Base-by-base conservation (phyloP, 306 rosid species). In the Vicia villosa region DNA sequence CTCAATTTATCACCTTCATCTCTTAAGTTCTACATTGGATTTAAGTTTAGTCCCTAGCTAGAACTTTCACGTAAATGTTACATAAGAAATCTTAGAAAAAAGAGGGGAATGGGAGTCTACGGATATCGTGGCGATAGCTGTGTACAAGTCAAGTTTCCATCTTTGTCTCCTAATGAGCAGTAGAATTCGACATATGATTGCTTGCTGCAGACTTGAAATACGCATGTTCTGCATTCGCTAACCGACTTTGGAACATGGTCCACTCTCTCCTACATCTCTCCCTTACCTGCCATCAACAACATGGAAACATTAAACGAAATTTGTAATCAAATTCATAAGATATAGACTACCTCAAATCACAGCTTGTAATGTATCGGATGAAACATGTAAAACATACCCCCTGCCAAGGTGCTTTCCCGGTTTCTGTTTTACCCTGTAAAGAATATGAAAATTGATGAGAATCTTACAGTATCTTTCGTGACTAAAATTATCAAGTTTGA, bases 201-300 rank as follows among this genome's bases (percentile, higher is more conserved):
- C 78, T 86, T n/a, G 69, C 34, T n/a, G 69, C 34, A 37, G 85
- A 74, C 52, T 76, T 86, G 80, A 70, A 91, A 74, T 95, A 95
- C 0, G 74, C 84, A 32, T 61, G 74, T 75, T 95, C 97, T 10
- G 99, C 96, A 59, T 58, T 78, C 9, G 96, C 74, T 34, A 95
- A 45, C 47, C 97, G 87, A 79, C 71, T 74, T 76, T 87, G 97
- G 59, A 95, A 95, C 95, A 95, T 91, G 0, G 96, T 84, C 99
- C 97, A 94, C 78, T 94, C 99, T 81, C 82, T 94, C 54, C 75
- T 83, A 77, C 97, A 94, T 79, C 99, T 84, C 62, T 94, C 97
- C 74, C 96, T 89, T 46, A 94, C 98, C 98, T 94, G 84, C 10
- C 50, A 82, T 24, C 77, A 79, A 22, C 5, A 36, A 16, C 28